Evolutionary conservation across 176 grass and related monocot genomes (phyloP).

Genomic region (Oryza longistaminata): DNA sequence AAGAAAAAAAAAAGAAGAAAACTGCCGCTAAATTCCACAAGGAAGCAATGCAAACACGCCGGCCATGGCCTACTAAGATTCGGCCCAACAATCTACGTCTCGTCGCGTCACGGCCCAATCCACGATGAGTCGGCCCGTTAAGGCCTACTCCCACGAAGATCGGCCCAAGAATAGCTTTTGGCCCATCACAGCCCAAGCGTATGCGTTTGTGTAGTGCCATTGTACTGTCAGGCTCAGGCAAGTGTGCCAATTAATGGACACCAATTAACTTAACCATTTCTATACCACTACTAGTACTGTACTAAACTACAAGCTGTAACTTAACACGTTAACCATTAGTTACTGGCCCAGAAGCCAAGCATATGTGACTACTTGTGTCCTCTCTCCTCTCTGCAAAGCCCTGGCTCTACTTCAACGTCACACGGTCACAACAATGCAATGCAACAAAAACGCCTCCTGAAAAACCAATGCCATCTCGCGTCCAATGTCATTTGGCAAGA

Average conservation of each 20-base stretch:
- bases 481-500: conserved; percentile 33
- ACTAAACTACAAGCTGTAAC: not conserved
- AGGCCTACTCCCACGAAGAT: too few species aligned
- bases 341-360: not conserved
- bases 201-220: not conserved
- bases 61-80: not conserved
- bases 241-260: too few species aligned
- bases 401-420: conserved; percentile 31
- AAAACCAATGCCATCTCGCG: conserved; percentile 51
- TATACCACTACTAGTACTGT: not conserved
- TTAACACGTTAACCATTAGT: not conserved
- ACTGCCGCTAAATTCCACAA: not conserved
- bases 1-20: too few species aligned
- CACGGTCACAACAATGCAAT: not conserved
- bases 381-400: too few species aligned
- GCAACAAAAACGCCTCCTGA: conserved; percentile 40
- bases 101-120: too few species aligned
- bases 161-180: too few species aligned
- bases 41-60: not conserved
- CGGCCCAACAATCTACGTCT: too few species aligned
- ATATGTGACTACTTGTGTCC: too few species aligned
- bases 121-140: too few species aligned
- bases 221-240: too few species aligned
- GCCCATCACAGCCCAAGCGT: not conserved
- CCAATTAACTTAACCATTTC: not conserved